These are phyloP conservation scores for Carnegiea gigantea DNA, from an alignment of 179 eudicot species.

Conservation along the genomic window DNA sequence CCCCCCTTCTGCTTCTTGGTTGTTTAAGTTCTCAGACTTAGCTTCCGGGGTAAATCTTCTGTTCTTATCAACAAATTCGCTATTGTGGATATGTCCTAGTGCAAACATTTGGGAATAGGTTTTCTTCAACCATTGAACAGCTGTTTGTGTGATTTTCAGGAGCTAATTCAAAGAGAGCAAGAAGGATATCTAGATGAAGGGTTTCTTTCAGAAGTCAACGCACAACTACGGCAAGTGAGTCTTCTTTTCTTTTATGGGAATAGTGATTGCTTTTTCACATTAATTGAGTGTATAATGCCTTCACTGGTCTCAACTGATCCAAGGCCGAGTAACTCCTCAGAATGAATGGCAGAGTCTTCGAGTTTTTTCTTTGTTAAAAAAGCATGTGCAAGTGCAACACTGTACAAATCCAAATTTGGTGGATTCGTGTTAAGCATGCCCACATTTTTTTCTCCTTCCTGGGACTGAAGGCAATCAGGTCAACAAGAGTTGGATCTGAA, in stretches of 20 bases:
- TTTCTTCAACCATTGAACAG: not conserved
- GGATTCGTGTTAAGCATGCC: no score
- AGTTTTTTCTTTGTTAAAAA: not conserved
- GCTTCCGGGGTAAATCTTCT: not conserved
- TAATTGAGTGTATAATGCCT: not conserved
- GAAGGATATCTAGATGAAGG: conserved; percentile 95
- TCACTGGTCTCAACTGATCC: not conserved
- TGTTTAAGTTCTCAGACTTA: not conserved
- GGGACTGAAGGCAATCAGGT: no score
- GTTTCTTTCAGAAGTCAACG: conserved; percentile 95
- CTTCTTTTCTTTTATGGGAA: not conserved
- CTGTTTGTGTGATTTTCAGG: conserved; percentile 40
- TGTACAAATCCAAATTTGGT: no score
- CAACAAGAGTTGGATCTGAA: no score
- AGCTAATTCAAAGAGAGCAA: conserved; percentile 74
- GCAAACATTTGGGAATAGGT: not conserved
- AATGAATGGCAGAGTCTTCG: not conserved
- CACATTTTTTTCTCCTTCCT: no score
- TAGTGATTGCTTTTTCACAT: not conserved
- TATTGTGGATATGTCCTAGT: not conserved
- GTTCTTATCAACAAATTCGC: not conserved
- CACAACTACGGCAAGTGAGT: conserved; percentile 92
- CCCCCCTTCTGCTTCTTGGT: not conserved
- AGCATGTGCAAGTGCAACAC: no score
- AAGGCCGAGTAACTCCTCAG: not conserved